Conservation (phyloP, 306 rosid genomes). For the Begonia masoniana region DNA sequence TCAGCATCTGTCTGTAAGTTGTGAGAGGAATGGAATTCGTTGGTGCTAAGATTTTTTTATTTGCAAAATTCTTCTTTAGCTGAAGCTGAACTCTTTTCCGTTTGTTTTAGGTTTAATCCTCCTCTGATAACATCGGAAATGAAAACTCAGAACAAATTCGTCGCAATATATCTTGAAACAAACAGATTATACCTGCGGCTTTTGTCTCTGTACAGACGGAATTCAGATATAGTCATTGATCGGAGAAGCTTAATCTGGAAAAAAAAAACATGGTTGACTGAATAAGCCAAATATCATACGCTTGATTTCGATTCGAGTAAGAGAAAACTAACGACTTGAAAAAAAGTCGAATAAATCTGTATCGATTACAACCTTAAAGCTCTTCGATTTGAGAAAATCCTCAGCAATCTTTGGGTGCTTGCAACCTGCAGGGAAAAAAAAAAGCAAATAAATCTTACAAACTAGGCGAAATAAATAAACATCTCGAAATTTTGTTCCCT, state of each 20-base stretch:
- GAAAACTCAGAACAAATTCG: no score
- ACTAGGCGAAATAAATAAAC: no score
- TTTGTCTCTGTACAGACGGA: constrained; percentile 26
- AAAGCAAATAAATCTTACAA: neutral
- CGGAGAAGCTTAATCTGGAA: constrained; percentile 28
- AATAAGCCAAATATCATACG: neutral
- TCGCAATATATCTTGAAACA: no score
- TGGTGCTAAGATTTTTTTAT: constrained; percentile 8
- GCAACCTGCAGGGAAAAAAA: constrained; percentile 18
- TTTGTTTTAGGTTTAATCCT: constrained; percentile 9
- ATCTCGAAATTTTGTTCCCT: no score
- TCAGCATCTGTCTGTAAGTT: constrained; percentile 20
- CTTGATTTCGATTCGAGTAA: neutral
- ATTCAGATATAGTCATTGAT: constrained; percentile 29
- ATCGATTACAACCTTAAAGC: constrained; percentile 20
- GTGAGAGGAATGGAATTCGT: constrained; percentile 12
- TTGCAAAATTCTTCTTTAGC: constrained; percentile 4
- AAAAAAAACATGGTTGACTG: neutral
- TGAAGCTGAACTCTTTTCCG: constrained; percentile 10
- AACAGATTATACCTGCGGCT: constrained; percentile 17
- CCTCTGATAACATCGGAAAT: neutral
- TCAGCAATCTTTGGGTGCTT: constrained; percentile 26
- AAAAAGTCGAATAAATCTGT: neutral
- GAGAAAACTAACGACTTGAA: neutral
- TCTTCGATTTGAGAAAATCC: constrained; percentile 19